Conservation (phyloP, 495 filamentous ascomycete genomes). For the Articulospora tetracladia region DNA sequence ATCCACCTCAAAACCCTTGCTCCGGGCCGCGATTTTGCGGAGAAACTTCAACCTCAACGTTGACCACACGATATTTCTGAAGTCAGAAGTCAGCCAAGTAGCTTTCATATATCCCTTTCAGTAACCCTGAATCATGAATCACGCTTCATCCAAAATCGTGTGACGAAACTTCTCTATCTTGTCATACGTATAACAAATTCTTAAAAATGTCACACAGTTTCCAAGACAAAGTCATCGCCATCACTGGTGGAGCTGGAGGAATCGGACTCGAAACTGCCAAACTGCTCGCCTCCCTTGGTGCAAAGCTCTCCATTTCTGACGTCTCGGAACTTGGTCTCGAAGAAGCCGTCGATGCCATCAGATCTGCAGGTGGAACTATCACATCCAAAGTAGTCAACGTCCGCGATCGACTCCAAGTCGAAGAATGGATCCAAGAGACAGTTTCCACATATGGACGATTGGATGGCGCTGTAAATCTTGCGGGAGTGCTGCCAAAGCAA, state of each 20-base stretch:
- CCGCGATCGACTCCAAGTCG: neutral
- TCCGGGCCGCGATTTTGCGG: no score
- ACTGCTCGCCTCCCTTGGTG: conserved; percentile 44
- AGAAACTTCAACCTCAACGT: no score
- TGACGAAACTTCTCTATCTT: no score
- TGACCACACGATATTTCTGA: no score
- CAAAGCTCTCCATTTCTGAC: conserved; percentile 49
- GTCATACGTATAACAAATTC: no score
- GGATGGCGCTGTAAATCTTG: neutral
- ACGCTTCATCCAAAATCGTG: no score
- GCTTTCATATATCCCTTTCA: no score
- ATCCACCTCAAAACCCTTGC: no score
- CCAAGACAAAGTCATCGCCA: conserved; percentile 29
- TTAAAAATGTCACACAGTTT: no score
- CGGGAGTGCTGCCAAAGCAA: neutral
- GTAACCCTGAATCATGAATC: no score
- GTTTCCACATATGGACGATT: neutral
- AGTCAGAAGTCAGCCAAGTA: no score
- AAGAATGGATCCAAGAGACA: neutral
- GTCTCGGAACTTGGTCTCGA: conserved; percentile 37
- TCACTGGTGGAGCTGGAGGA: conserved; percentile 51
- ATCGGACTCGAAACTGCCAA: conserved; percentile 54
- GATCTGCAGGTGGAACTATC: neutral
- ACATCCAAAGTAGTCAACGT: neutral
- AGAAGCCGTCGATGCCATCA: neutral